phyloP scores from a whole-genome alignment of 176 grass and related monocot species.

The Avena atlantica region DNA sequence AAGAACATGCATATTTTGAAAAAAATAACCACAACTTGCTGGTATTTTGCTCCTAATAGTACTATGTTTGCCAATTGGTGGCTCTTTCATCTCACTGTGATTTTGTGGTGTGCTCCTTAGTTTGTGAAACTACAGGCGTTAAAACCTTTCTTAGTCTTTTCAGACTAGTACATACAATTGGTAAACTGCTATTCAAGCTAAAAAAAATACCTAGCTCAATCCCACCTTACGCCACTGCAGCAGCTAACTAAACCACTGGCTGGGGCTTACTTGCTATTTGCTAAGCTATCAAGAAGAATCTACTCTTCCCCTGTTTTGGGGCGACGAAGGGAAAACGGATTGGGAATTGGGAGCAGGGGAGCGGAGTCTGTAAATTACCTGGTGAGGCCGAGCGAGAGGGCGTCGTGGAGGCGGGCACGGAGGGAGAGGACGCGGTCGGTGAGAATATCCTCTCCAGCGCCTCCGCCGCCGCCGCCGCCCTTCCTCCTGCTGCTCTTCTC shows the following conservation, averaged over 20 bases:
- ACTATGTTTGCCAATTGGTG: not conserved
- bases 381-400: slow-evolving; percentile 63
- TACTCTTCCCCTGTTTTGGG: not conserved
- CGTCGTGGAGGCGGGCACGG: slow-evolving; percentile 62
- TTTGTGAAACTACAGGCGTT: not conserved
- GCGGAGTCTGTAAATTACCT: slow-evolving; percentile 34
- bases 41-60: not conserved
- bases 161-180: not conserved
- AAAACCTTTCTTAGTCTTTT: not conserved
- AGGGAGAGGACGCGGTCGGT: slow-evolving; percentile 54
- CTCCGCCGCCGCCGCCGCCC: not conserved
- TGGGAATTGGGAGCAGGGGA: not conserved
- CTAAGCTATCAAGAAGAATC: not conserved
- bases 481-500: slow-evolving; percentile 50
- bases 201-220: not conserved
- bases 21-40: no score
- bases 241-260: not conserved
- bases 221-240: not conserved
- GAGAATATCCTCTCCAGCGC: slow-evolving; percentile 31
- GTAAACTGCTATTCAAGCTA: not conserved
- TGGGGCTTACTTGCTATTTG: not conserved
- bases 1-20: not conserved
- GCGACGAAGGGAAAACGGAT: not conserved
- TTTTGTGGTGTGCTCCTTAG: not conserved
- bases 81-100: not conserved